Base-by-base conservation (phyloP, 306 rosid genomes). In the Corylus avellana region DNA sequence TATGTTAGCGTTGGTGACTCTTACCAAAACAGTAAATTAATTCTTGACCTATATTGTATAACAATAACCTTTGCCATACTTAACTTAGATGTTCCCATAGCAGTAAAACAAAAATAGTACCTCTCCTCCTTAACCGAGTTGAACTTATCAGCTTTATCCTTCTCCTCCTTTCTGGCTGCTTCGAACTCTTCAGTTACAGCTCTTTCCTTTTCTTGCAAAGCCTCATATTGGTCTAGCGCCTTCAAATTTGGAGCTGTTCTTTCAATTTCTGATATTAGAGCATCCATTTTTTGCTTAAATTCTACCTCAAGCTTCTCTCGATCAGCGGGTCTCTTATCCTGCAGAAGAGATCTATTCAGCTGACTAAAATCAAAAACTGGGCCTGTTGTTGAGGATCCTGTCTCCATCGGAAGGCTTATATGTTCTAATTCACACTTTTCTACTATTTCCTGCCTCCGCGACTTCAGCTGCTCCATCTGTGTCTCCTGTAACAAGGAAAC, bases 161-260 rank as follows among this genome's bases (percentile, higher is more conserved):
- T 90, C 83, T 91, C 96, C 82, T 88, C 98, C 79, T 89, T 96
- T 85, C 99, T 91, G 51, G 93, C 96, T 68, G 86, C 89, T 85
- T 96, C 98, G 84, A 90, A 93, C 89, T 96, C 98, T 83, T 91
- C 97, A 72, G 80, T 83, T 70, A 90, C 84, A 81, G 82, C 88
- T 87, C 89, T 91, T 89, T 93, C 99, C 90, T 90, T 96, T 84
- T 90, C 93, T 68, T 88, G 87, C 73, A 96, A 84, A 81, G 93
- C 93, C 74, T 96, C 99, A 78, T 96, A 96, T 76, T 96, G 99
- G 77, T 93, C 99, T 80, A 96, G 84, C 77, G 99, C 98, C 89
- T 93, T 96, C 92, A 96, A 84, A 89, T 96, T 96, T 46, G 99
- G 99, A 32, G 99, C 97, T 2, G 99, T 96, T 90, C 90, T 91